Evolutionary conservation across 148 eudicot genomes (phyloP).

Genomic region (Rhododendron simsii): DNA sequence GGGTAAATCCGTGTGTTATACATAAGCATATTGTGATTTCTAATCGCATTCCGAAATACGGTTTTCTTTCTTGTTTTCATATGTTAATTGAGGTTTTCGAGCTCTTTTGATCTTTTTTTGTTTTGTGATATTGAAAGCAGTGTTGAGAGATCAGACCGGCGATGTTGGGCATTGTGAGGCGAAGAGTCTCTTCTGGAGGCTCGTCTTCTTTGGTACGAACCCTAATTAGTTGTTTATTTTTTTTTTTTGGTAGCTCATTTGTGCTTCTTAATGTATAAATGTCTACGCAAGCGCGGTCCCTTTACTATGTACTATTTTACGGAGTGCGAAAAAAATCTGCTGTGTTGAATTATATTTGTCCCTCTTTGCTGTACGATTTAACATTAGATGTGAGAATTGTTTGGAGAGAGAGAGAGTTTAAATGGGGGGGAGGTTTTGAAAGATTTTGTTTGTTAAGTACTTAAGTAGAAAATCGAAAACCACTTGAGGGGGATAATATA

Average conservation of each 20-base stretch:
- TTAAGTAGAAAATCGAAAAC: not conserved
- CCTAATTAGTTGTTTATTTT: not conserved
- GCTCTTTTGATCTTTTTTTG: not conserved
- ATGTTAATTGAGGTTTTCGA: not conserved
- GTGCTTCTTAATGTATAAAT: not conserved
- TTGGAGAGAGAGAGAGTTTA: no score
- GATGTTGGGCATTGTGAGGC: conserved; percentile 48
- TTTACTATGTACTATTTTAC: not conserved
- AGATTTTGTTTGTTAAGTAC: not conserved
- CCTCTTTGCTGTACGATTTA: no score
- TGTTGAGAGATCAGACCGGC: not conserved
- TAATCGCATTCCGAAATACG: not conserved
- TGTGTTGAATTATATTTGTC: no score
- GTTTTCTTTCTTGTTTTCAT: not conserved
- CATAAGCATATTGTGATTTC: not conserved
- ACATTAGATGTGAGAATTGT: not conserved
- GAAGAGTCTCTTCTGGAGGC: conserved; percentile 35
- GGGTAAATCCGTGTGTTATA: not conserved
- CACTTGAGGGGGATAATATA: no score
- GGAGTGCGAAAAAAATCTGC: no score
- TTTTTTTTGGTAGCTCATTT: not conserved
- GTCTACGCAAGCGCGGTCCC: not conserved
- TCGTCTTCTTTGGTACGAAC: conserved; percentile 29
- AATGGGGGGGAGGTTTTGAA: no score
- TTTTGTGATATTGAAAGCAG: conserved; percentile 3